phyloP scores from a whole-genome alignment of 139 green algal genomes.

The Micromonas commoda region DNA sequence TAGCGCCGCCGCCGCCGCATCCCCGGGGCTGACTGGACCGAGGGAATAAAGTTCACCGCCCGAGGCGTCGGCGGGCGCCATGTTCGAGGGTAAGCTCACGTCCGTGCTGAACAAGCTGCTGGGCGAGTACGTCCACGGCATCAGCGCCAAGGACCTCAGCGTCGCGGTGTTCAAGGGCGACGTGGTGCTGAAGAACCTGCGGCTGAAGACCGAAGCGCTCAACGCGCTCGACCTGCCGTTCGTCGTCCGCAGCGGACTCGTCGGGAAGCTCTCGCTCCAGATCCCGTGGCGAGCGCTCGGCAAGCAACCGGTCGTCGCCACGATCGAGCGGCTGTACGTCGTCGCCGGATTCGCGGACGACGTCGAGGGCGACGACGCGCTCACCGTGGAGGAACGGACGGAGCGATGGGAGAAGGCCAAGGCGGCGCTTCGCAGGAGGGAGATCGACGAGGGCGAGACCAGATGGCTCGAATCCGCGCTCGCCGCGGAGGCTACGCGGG shows the following conservation, averaged over 20 bases:
- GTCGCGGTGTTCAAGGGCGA: conserved; percentile 80
- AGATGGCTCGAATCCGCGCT: not conserved
- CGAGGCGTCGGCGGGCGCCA: not conserved
- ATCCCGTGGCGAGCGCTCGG: conserved; percentile 87
- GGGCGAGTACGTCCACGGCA: not conserved
- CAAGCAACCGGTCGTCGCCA: conserved; percentile 75
- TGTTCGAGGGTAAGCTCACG: not conserved
- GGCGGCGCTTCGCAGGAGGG: not conserved
- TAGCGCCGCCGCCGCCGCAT: too few species aligned
- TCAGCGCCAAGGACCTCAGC: conserved; percentile 36
- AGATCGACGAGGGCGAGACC: not conserved
- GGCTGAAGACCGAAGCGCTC: conserved; percentile 83
- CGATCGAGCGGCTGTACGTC: conserved; percentile 84
- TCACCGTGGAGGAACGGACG: not conserved
- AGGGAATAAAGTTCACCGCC: too few species aligned
- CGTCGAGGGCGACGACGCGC: not conserved
- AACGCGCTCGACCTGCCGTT: conserved; percentile 79
- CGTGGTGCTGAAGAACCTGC: conserved; percentile 83
- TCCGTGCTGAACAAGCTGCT: not conserved
- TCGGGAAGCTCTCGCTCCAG: conserved; percentile 81
- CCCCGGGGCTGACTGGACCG: too few species aligned
- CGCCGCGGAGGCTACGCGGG: not conserved
- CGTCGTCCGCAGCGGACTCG: conserved; percentile 76
- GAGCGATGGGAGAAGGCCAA: not conserved
- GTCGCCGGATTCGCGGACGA: not conserved